Conservation (phyloP, 768 basidiomycete genomes). For the Omphalotus guepiniiformis region DNA sequence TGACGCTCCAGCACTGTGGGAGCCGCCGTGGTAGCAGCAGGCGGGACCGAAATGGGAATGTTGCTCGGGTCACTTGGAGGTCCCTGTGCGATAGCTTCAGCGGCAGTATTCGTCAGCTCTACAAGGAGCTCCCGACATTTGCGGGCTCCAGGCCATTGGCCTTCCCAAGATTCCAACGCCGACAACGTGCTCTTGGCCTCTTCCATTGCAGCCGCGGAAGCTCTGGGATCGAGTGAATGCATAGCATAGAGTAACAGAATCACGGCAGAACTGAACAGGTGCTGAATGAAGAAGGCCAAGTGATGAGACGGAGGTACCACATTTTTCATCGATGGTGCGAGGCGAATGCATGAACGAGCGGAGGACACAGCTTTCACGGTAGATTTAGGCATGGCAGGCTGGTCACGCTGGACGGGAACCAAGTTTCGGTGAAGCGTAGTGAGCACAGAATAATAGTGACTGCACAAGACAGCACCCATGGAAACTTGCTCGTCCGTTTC, state of each 20-base stretch:
- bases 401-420: slow-evolving; percentile 73
- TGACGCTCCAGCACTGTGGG: slow-evolving; percentile 46
- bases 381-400: slow-evolving; percentile 64
- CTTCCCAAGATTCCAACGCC: slow-evolving; percentile 78
- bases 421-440: slow-evolving; percentile 88
- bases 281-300: slow-evolving; percentile 86
- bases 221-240: slow-evolving; percentile 67
- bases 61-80: slow-evolving; percentile 20
- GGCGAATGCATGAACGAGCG: slow-evolving; percentile 79
- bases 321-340: slow-evolving; percentile 81
- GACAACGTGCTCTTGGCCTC: slow-evolving; percentile 71
- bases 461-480: slow-evolving; percentile 82
- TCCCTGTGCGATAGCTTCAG: slow-evolving; percentile 54
- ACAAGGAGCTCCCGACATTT: slow-evolving; percentile 81
- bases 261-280: slow-evolving; percentile 84
- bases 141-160: slow-evolving; percentile 81
- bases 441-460: slow-evolving; percentile 85
- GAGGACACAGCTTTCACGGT: slow-evolving; percentile 78
- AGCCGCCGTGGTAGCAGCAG: slow-evolving; percentile 21
- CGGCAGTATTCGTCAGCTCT: slow-evolving; percentile 66
- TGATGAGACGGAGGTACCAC: slow-evolving; percentile 84
- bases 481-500: slow-evolving; percentile 77
- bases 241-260: slow-evolving; percentile 83
- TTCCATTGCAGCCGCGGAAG: slow-evolving; percentile 71
- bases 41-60: slow-evolving; percentile 19